phyloP scores from a whole-genome alignment of 139 green algal genomes.

The Nannochloris sp. region DNA sequence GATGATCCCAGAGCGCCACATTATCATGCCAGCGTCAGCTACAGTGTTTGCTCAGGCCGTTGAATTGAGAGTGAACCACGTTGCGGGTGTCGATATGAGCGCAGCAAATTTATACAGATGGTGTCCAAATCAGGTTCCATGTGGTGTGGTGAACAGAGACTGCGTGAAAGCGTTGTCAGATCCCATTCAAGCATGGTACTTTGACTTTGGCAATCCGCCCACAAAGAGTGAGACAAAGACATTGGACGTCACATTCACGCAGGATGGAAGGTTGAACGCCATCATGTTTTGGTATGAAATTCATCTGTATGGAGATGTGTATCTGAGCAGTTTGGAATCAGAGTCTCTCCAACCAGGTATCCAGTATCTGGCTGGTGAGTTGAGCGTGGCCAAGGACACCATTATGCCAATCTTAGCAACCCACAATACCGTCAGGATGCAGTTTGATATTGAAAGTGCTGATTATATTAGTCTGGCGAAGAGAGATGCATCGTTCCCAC shows the following conservation, averaged over 20 bases:
- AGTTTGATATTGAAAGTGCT: conserved; percentile 52
- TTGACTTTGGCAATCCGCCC: conserved; percentile 48
- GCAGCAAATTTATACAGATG: conserved; percentile 49
- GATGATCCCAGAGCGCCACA: conserved; percentile 30
- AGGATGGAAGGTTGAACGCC: conserved; percentile 42
- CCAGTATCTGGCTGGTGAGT: conserved; percentile 62
- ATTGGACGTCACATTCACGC: conserved; percentile 52
- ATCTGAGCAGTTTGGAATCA: conserved; percentile 27
- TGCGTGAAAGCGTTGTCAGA: conserved; percentile 26
- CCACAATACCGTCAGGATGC: conserved; percentile 63
- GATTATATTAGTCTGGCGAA: conserved; percentile 52
- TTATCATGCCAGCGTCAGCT: conserved; percentile 49
- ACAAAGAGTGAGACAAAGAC: conserved; percentile 34
- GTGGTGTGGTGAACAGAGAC: conserved; percentile 3
- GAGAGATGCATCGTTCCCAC: conserved; percentile 53
- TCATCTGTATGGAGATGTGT: conserved; percentile 37
- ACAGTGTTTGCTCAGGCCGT: conserved; percentile 58
- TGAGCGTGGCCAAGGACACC: conserved; percentile 36
- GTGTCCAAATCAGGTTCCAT: conserved; percentile 40
- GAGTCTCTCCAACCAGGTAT: conserved; percentile 46
- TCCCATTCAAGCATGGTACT: conserved; percentile 56
- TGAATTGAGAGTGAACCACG: conserved; percentile 33
- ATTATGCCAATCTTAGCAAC: conserved; percentile 41
- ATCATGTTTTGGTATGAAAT: conserved; percentile 66
- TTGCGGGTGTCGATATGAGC: conserved; percentile 50